A percentile compares a stretch with the other conserved stretches of the same genome.
These are phyloP conservation scores for Penicillium maclennaniae DNA, from an alignment of 495 filamentous ascomycete genomes.

Conservation along the genomic window DNA sequence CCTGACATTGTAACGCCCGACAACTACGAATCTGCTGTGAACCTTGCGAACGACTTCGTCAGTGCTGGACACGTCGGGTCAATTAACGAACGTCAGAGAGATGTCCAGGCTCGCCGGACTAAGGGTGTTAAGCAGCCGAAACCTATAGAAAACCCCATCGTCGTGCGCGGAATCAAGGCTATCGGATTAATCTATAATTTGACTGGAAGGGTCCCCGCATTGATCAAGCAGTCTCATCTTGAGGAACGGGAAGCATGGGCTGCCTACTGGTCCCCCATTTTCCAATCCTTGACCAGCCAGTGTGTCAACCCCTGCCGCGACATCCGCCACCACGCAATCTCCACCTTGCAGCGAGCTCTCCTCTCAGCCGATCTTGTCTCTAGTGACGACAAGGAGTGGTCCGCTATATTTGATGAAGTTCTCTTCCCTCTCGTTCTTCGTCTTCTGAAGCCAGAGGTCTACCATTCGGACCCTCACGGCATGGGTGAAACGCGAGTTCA, in stretches of 20 bases:
- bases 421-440: conserved; percentile 89
- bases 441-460: conserved; percentile 92
- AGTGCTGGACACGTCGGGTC: conserved; percentile 79
- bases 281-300: conserved; percentile 80
- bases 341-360: conserved; percentile 81
- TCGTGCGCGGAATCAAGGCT: conserved; percentile 74
- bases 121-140: conserved; percentile 56
- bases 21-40: conserved; percentile 85
- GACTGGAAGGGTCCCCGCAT: conserved; percentile 71
- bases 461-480: conserved; percentile 82
- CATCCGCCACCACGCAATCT: conserved; percentile 82
- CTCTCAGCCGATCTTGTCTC: conserved; percentile 77
- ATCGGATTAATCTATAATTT: conserved; percentile 75
- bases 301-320: conserved; percentile 94
- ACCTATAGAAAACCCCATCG: conserved; percentile 66
- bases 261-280: conserved; percentile 96
- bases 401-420: conserved; percentile 88
- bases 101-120: conserved; percentile 47
- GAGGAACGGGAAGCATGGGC: conserved; percentile 92
- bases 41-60: conserved; percentile 85
- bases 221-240: conserved; percentile 90
- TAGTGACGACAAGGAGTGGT: conserved; percentile 81
- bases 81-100: conserved; percentile 72
- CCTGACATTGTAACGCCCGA: conserved; percentile 83
- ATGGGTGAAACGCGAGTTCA: conserved; percentile 96